These are phyloP conservation scores for Pilatotrama ljubarskyi DNA, from an alignment of 768 basidiomycete genomes.

Conservation along the genomic window DNA sequence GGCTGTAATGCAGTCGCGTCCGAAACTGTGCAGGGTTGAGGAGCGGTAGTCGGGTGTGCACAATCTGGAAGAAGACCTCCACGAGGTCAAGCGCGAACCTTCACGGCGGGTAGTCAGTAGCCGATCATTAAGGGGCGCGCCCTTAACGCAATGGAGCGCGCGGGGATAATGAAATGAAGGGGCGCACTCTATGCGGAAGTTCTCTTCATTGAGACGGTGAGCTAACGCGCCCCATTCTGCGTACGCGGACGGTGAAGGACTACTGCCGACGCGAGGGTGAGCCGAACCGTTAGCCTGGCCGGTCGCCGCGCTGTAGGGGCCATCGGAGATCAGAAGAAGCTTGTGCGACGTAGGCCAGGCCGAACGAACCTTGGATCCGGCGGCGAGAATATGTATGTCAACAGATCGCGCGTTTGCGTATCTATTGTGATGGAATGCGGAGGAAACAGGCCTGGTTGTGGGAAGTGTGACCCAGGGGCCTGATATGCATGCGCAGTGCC, in stretches of 20 bases:
- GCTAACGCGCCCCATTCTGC: conserved; percentile 78
- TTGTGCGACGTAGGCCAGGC: conserved; percentile 5
- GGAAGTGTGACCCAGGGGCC: conserved; percentile 27
- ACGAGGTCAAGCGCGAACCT: conserved; percentile 93
- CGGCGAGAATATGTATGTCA: conserved; percentile 74
- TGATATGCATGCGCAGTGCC: conserved; percentile 29
- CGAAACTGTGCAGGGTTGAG: conserved; percentile 85
- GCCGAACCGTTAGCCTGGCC: conserved; percentile 17
- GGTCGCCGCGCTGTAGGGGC: conserved; percentile 1
- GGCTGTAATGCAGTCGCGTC: conserved; percentile 52
- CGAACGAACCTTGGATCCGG: conserved; percentile 50
- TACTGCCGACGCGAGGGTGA: neutral
- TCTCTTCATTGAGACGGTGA: conserved; percentile 66
- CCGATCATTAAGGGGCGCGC: conserved; percentile 7
- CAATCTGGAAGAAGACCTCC: conserved; percentile 93
- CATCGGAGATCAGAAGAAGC: conserved; percentile 11
- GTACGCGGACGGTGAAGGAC: conserved; percentile 45
- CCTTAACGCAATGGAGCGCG: neutral
- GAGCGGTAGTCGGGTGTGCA: conserved; percentile 84
- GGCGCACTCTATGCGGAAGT: conserved; percentile 82
- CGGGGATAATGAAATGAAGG: neutral
- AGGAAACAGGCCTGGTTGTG: conserved; percentile 27
- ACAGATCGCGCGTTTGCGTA: conserved; percentile 64
- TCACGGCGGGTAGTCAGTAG: conserved; percentile 22
- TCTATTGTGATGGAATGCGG: conserved; percentile 54